Evolutionary conservation across 2,329 filamentous ascomycete genomes (phyloP), one percentile per base, ranked within the genome.

Genomic region (Cordyceps cateniannulata): DNA sequence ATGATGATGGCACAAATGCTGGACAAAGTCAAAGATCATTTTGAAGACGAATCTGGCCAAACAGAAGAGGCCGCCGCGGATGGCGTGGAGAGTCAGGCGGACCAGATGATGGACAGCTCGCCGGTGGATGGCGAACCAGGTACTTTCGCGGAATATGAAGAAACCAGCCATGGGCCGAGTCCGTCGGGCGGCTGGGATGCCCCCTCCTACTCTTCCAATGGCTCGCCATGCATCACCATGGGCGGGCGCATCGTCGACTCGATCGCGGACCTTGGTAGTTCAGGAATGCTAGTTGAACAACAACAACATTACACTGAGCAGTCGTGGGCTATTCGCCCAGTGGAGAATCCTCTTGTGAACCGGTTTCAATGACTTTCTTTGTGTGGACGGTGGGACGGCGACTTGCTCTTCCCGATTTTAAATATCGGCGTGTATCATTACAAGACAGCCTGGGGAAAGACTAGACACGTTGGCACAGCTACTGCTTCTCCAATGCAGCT

Each of bases 221-320:
- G 38, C 40, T 53, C 48, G 35, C 57, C 57, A 32, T 14, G 27
- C 25, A 29, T 42, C 38, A 40, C 22, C 14, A 53, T 45, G 10
- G 48, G 16, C 8, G 40, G 38, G 20, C 27, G 10, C 27, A 16
- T 47, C 16, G 27, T 53, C 16, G 47, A 51, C 5, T 40, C 27
- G 25, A 20, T n/a, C 27, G 22, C 25, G 57, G 40, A 52, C n/a
- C 38, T 53, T 38, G 47, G 49, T 60, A 59, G 56, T 44, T 51
- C 56, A 59, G 56, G 47, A 59, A 50, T 25, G 38, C 35, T 51
- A 59, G 56, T 51, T 51, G 47, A 50, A 52, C 29, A 51, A 35
- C 49, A 22, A 22, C 44, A 49, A 59, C 35, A 4, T 35, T 51
- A 12, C 25, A 52, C 12, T 20, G 40, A 48, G 57, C 57, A 45